phyloP scores from a whole-genome alignment of 306 rosid species.

The Lotus japonicus region DNA sequence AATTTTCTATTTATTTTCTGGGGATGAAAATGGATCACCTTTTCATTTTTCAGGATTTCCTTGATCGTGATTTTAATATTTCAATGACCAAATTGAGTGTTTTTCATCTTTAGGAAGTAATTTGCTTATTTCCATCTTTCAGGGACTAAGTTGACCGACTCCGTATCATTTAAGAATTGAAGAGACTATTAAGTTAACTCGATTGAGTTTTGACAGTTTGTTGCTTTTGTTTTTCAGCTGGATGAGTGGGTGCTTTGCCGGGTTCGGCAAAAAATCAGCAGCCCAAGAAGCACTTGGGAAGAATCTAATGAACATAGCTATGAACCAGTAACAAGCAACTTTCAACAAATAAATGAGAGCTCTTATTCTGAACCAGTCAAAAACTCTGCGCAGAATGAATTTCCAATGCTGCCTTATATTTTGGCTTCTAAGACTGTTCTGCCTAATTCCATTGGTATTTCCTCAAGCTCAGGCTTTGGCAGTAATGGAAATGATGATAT shows the following conservation, averaged over 20 bases:
- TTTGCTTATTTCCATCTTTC: no score
- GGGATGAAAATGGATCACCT: no score
- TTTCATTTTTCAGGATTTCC: no score
- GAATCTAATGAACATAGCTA: conserved; percentile 28
- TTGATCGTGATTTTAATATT: no score
- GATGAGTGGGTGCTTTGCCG: conserved; percentile 81
- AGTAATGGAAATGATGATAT: conserved; percentile 7
- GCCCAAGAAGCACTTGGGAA: conserved; percentile 34
- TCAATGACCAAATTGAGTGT: no score
- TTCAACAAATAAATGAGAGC: conserved; percentile 26
- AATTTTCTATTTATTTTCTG: no score
- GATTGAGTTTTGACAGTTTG: conserved; percentile 10
- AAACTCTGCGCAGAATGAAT: conserved; percentile 36
- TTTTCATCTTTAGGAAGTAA: no score
- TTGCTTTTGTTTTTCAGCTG: conserved; percentile 33
- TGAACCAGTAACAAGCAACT: conserved; percentile 23
- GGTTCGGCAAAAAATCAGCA: conserved; percentile 38
- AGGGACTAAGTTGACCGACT: no score
- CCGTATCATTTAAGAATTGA: no score
- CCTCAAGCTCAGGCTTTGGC: conserved; percentile 31
- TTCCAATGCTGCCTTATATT: conserved; percentile 59
- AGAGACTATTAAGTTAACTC: no score
- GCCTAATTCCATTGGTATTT: conserved; percentile 20
- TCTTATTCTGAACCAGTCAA: conserved; percentile 35
- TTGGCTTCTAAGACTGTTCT: conserved; percentile 34